Percentiles rank a stretch among this genome's conserved stretches.
phyloP scores from a whole-genome alignment of 202 grass and related monocot species.

The Dendrocalamus latiflorus region DNA sequence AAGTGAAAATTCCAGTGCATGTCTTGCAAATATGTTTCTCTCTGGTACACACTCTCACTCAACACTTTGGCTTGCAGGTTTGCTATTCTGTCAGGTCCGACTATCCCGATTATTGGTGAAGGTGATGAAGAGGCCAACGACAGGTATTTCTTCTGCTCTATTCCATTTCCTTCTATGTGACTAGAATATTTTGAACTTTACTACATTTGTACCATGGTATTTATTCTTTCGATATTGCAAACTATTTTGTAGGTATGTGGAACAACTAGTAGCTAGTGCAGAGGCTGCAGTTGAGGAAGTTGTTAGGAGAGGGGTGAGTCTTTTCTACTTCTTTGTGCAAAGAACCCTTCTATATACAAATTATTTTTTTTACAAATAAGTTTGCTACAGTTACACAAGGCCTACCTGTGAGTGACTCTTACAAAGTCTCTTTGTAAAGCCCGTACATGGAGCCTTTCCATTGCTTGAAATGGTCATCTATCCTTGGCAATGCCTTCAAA shows the following conservation, averaged over 20 bases:
- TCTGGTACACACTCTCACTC: conserved; percentile 10
- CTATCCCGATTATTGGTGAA: conserved; percentile 97
- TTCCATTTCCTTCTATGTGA: conserved; percentile 17
- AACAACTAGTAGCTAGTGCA: conserved; percentile 88
- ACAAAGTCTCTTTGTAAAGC: background rate
- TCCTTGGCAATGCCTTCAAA: background rate
- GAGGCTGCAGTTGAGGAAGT: conserved; percentile 95
- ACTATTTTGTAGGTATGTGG: conserved; percentile 70
- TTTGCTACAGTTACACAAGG: background rate
- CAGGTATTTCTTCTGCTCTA: conserved; percentile 43
- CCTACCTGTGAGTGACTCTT: background rate
- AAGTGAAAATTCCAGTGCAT: background rate
- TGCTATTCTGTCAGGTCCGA: conserved; percentile 87
- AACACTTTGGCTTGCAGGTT: conserved; percentile 53
- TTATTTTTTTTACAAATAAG: background rate
- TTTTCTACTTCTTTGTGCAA: conserved; percentile 19
- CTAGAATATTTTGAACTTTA: background rate
- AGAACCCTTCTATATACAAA: background rate
- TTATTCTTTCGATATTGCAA: conserved; percentile 27
- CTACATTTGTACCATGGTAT: conserved; percentile 1
- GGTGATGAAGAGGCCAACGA: conserved; percentile 96
- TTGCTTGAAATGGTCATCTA: conserved; percentile 11
- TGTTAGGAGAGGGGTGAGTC: conserved; percentile 74
- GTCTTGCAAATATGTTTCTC: conserved; percentile 21
- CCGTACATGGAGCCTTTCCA: background rate